These are phyloP conservation scores for Cryptococcus sp. DNA, from an alignment of 1,284 basidiomycete species.

Conservation along the genomic window DNA sequence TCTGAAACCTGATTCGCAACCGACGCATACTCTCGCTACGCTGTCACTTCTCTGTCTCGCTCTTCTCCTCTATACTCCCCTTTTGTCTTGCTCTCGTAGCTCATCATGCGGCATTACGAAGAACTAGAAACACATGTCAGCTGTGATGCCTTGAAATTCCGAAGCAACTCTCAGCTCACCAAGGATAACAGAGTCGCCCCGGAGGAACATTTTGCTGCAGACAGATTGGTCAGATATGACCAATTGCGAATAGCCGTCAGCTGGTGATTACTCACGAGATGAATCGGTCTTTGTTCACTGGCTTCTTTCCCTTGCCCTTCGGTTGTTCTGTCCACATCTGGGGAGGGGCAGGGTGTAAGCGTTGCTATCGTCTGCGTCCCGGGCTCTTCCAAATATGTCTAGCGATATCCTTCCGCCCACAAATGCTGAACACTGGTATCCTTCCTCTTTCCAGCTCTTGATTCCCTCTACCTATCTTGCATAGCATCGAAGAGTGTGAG, in stretches of 20 bases:
- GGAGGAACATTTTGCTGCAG: constrained; percentile 55
- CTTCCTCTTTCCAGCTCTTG: no score
- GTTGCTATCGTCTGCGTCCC: not conserved
- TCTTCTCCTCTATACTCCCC: constrained; percentile 9
- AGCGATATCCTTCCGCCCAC: not conserved
- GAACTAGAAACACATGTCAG: constrained; percentile 58
- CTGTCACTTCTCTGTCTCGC: not conserved
- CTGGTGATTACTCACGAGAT: constrained; percentile 74
- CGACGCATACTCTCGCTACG: not conserved
- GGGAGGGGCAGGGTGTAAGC: constrained; percentile 1
- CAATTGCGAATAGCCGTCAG: no score
- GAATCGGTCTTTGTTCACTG: constrained; percentile 98
- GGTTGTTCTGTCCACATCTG: constrained; percentile 99
- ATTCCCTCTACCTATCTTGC: no score
- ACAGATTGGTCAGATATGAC: not conserved
- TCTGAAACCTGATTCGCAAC: not conserved
- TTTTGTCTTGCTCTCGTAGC: not conserved
- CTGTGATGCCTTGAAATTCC: not conserved
- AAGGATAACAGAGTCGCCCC: constrained; percentile 92
- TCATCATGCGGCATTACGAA: constrained; percentile 76
- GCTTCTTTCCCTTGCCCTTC: constrained; percentile 98
- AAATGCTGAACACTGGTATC: no score
- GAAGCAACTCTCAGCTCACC: constrained; percentile 58
- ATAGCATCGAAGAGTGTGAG: not conserved
- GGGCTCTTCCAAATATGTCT: not conserved